A percentile compares a stretch with the other conserved stretches of the same genome.
Evolutionary conservation across 2,329 filamentous ascomycete species (phyloP).

Genomic region (Zymoseptoria tritici): DNA sequence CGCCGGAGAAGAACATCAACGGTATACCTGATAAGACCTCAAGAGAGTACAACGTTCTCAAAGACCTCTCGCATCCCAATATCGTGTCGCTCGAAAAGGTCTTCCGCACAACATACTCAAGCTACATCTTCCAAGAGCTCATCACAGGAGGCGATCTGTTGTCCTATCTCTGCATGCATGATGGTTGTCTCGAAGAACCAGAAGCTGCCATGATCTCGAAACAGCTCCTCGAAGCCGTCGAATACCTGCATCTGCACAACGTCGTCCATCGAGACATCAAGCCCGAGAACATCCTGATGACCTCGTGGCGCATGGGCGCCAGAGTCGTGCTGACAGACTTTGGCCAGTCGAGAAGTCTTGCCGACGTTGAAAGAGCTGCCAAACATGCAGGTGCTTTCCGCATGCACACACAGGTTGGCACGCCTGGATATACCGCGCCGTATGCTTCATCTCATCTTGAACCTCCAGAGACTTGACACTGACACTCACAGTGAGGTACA

Average conservation of each 20-base stretch:
- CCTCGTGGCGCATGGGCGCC: slow-evolving; percentile 42
- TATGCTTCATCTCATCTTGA: slow-evolving; percentile 23
- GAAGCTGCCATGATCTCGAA: slow-evolving; percentile 48
- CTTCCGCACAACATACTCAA: slow-evolving; percentile 45
- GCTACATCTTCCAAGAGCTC: slow-evolving; percentile 56
- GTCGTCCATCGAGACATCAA: slow-evolving; percentile 58
- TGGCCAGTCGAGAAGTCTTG: slow-evolving; percentile 45
- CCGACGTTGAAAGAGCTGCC: slow-evolving; percentile 18
- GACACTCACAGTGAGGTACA: slow-evolving; percentile 30
- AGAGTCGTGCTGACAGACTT: slow-evolving; percentile 56
- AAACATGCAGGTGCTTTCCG: slow-evolving; percentile 26
- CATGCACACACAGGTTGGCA: slow-evolving; percentile 51
- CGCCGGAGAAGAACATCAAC: not conserved
- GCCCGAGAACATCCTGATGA: slow-evolving; percentile 56
- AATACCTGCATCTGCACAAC: slow-evolving; percentile 48
- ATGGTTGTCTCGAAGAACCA: slow-evolving; percentile 39
- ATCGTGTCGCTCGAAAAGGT: slow-evolving; percentile 52
- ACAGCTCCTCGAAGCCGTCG: slow-evolving; percentile 51
- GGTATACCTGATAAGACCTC: slow-evolving; percentile 1
- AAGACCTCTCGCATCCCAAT: slow-evolving; percentile 52
- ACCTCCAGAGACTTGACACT: not conserved
- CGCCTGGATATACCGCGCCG: slow-evolving; percentile 52
- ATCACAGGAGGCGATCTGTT: slow-evolving; percentile 54
- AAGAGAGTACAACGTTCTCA: slow-evolving; percentile 43
- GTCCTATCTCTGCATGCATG: slow-evolving; percentile 48